Evolutionary conservation across 2,329 filamentous ascomycete species (phyloP), one percentile per base, ranked within the genome.

Genomic region (Aquanectria penicillioides): DNA sequence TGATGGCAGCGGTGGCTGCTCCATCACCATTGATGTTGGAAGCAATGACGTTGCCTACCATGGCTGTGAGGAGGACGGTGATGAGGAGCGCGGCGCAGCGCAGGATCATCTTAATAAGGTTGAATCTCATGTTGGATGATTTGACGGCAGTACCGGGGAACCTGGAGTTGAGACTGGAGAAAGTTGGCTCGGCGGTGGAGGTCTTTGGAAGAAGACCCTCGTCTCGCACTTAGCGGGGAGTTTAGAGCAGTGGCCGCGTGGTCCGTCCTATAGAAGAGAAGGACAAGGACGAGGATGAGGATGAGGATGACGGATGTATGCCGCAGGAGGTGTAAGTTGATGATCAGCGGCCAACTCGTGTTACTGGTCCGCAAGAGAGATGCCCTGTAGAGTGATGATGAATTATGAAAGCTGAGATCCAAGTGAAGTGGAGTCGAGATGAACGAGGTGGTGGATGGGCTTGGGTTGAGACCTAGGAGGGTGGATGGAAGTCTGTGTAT

Each of bases 31-130:
- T 72, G 48, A 76, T 68, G 70, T 84, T 84, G 69, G 59, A 75
- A 47, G 82, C 81, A 59, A 87, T 85, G 68, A 86, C 81, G 64
- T 86, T 87, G 69, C 85, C 85, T 63, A 86, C 79, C 55, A 87
- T 80, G 28, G 80, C 84, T 3, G 84, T 86, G 53, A 82, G 74
- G 64, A 87, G 75, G 36, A 87, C 68, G 25, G 81, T 78, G 71
- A 81, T 81, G 61, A 87, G 70, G 51, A 87, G 73, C 71, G 86
- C 82, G 58, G 79, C 58, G 52, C 71, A 68, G 66, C 85, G 83
- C 66, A 86, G 69, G 65, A 79, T 69, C 57, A 79, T 72, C 61
- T 79, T 78, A 67, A 84, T 69, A 62, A 82, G 68, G 62, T 72
- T 72, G 28, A 71, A 68, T 66, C 75, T 71, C 64, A 67, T 71